These are phyloP conservation scores for Vachellia pachyceras DNA, from an alignment of 306 rosid species.

Conservation along the genomic window DNA sequence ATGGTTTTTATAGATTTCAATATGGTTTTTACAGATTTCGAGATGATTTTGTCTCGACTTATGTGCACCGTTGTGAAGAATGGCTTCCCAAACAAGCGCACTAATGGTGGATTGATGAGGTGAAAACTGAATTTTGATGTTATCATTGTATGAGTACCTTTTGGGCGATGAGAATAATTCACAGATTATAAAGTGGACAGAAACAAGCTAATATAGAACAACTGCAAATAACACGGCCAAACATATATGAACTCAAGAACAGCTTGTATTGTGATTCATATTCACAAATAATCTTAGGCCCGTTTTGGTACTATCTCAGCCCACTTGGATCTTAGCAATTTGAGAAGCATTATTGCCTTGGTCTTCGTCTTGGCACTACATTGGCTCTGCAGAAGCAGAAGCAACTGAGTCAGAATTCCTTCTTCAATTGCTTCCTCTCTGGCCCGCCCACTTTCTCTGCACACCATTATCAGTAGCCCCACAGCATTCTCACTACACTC, in stretches of 20 bases:
- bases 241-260: background rate
- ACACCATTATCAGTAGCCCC: conserved; percentile 55
- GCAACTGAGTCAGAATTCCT: conserved; percentile 68
- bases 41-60: too few relatives aligned
- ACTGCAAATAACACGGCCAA: background rate
- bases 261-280: conserved; percentile 11
- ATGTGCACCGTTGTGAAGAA: too few relatives aligned
- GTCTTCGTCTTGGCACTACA: conserved; percentile 64
- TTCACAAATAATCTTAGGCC: conserved; percentile 18
- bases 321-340: conserved; percentile 72
- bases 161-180: background rate
- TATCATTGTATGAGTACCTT: background rate
- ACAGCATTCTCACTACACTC: conserved; percentile 78
- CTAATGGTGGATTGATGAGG: background rate
- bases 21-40: too few relatives aligned
- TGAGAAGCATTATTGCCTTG: conserved; percentile 77
- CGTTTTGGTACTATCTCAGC: conserved; percentile 43
- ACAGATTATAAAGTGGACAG: background rate
- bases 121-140: background rate
- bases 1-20: too few relatives aligned
- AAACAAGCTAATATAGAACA: background rate
- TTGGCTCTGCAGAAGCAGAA: conserved; percentile 83
- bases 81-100: too few relatives aligned
- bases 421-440: conserved; percentile 68
- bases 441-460: conserved; percentile 56